Conservation (phyloP, 176 grass and related monocot species). For the Lolium multiflorum region DNA sequence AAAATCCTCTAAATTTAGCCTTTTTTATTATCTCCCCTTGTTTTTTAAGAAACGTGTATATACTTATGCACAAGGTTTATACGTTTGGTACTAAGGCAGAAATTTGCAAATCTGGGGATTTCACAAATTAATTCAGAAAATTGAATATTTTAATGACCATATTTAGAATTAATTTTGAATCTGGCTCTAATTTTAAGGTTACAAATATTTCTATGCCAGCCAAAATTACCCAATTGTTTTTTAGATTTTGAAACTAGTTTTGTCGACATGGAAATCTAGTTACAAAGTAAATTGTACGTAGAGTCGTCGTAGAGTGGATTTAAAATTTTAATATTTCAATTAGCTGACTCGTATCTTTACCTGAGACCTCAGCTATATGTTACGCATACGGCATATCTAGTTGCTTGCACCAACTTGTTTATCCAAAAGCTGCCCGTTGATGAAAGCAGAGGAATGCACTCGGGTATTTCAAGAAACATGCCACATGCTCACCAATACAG, state of each 20-base stretch:
- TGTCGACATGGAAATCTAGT: neutral
- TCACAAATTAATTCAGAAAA: neutral
- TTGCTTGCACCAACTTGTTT: neutral
- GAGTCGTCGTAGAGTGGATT: neutral
- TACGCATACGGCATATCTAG: neutral
- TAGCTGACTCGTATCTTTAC: neutral
- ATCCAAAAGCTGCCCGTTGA: neutral
- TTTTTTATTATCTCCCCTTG: too few relatives aligned
- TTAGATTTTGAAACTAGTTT: neutral
- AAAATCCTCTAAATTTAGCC: too few relatives aligned
- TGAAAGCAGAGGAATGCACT: neutral
- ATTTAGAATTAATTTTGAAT: neutral
- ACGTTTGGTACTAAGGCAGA: too few relatives aligned
- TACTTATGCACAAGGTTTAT: too few relatives aligned
- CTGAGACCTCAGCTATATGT: neutral
- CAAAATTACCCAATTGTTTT: neutral
- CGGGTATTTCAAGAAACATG: conserved; percentile 18
- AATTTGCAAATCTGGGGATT: too few relatives aligned
- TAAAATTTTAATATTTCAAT: neutral
- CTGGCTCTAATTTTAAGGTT: neutral
- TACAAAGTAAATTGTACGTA: neutral
- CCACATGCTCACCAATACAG: conserved; percentile 34
- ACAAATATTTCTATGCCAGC: neutral
- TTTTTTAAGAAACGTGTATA: too few relatives aligned
- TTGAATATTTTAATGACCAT: too few relatives aligned